phyloP scores from a whole-genome alignment of 768 basidiomycete species.

The Dacryopinax primogenitus region DNA sequence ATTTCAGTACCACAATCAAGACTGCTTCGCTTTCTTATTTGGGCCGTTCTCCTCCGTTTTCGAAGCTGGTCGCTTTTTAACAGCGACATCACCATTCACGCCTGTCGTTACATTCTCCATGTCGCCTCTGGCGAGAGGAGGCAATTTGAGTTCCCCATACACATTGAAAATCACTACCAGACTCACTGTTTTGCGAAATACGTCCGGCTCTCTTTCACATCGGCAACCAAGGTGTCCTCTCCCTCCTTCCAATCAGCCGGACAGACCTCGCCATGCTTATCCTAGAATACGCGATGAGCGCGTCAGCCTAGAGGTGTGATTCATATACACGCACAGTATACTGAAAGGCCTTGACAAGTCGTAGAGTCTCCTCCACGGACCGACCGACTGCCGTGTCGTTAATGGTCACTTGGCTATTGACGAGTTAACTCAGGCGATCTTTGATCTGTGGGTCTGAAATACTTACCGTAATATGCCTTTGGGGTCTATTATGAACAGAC shows the following conservation, averaged over 20 bases:
- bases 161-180: background rate
- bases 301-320: background rate
- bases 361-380: conserved; percentile 83
- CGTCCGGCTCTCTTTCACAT: conserved; percentile 57
- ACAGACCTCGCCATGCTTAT: conserved; percentile 84
- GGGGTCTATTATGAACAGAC: conserved; percentile 76
- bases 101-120: background rate
- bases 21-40: background rate
- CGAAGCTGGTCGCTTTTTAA: background rate
- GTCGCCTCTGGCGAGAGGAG: background rate
- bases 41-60: background rate
- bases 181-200: conserved; percentile 39
- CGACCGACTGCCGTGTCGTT: conserved; percentile 94
- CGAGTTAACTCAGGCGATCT: background rate
- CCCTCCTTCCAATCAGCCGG: conserved; percentile 84
- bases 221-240: conserved; percentile 66
- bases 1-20: background rate
- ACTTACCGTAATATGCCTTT: conserved; percentile 57
- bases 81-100: background rate
- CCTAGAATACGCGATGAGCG: conserved; percentile 32
- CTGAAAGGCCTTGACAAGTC: conserved; percentile 88
- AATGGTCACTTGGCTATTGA: conserved; percentile 59
- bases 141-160: background rate
- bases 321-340: conserved; percentile 48
- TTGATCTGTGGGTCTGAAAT: background rate